phyloP scores from a whole-genome alignment of 208 protist species.

The Leishmania gerbilli region DNA sequence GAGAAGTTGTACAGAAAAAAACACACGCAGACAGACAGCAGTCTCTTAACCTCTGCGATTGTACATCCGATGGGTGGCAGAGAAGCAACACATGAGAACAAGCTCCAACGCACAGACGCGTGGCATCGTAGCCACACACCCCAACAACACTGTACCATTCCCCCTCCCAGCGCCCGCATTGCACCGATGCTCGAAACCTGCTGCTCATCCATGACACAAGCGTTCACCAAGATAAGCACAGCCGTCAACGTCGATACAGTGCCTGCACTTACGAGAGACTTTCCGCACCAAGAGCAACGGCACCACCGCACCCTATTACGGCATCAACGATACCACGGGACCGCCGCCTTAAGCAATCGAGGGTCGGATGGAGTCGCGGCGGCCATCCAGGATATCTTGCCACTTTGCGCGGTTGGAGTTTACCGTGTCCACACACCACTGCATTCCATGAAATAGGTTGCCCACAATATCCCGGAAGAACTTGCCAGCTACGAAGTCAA shows the following conservation, averaged over 20 bases:
- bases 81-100: background rate
- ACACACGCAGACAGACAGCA: background rate
- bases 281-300: background rate
- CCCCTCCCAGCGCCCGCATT: background rate
- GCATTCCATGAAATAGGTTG: conserved; percentile 65
- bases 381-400: conserved; percentile 62
- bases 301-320: background rate
- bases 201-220: background rate
- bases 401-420: conserved; percentile 62
- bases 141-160: background rate
- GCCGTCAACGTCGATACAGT: background rate
- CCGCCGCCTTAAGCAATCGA: background rate
- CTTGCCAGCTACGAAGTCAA: conserved; percentile 83
- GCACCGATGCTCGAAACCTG: background rate
- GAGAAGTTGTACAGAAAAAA: background rate
- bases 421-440: conserved; percentile 80
- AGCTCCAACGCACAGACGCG: background rate
- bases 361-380: background rate
- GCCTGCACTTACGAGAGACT: background rate
- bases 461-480: conserved; percentile 78
- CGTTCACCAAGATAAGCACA: background rate
- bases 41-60: background rate
- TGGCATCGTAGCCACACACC: background rate
- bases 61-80: background rate
- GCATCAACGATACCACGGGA: background rate